Percentiles rank a stretch among this genome's conserved stretches.
Conservation (phyloP, 805 yeast genomes). For the Ogataea zsoltii region DNA sequence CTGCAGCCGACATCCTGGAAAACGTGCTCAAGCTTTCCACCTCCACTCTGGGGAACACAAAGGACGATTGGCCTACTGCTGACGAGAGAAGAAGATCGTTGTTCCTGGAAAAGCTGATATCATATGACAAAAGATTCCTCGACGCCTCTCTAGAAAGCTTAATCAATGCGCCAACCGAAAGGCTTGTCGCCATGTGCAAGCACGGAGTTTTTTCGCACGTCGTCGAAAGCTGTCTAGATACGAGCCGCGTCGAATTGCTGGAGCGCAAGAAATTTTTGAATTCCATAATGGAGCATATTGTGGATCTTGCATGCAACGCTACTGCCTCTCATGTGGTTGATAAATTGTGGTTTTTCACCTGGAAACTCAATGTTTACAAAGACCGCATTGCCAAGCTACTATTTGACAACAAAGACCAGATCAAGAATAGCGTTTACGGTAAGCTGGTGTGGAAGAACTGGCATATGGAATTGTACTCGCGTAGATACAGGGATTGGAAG, state of each 20-base stretch:
- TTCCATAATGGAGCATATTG: conserved; percentile 51
- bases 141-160: conserved; percentile 59
- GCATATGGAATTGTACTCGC: conserved; percentile 75
- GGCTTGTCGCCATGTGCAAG: conserved; percentile 69
- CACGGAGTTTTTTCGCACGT: conserved; percentile 94
- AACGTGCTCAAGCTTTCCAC: conserved; percentile 62
- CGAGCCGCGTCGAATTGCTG: conserved; percentile 49
- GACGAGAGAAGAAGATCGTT: conserved; percentile 81
- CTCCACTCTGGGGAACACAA: conserved; percentile 79
- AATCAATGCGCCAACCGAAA: conserved; percentile 58
- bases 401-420: conserved; percentile 55
- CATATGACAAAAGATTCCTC: conserved; percentile 63
- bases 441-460: conserved; percentile 94
- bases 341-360: conserved; percentile 76
- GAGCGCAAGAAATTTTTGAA: conserved; percentile 68
- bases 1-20: conserved; percentile 47
- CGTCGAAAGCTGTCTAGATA: conserved; percentile 62
- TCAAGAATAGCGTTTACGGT: conserved; percentile 87
- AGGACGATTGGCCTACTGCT: conserved; percentile 90
- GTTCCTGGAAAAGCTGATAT: conserved; percentile 71
- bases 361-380: conserved; percentile 76
- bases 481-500: conserved; percentile 86
- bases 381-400: conserved; percentile 81
- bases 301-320: conserved; percentile 72
- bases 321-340: conserved; percentile 93